Conservation (phyloP, 2,329 filamentous ascomycete genomes). For the Botryotinia narcissicola region DNA sequence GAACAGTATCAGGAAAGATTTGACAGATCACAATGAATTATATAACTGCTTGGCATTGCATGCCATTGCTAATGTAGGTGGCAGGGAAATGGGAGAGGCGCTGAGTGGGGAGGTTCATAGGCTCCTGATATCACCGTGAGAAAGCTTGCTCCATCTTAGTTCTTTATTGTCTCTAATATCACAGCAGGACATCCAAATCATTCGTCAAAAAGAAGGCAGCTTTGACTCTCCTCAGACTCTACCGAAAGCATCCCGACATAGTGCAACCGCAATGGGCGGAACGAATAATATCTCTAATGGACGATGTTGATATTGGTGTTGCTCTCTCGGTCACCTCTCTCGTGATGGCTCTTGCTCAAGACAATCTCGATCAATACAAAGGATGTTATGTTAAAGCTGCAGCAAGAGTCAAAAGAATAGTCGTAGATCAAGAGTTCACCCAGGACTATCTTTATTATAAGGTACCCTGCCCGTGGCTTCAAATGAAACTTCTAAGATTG, state of each 20-base stretch:
- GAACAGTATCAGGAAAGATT: constrained; percentile 96
- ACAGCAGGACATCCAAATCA: constrained; percentile 72
- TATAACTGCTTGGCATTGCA: constrained; percentile 97
- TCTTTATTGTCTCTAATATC: constrained; percentile 13
- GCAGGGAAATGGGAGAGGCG: constrained; percentile 95
- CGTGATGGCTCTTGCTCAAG: constrained; percentile 90
- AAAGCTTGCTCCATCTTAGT: constrained; percentile 29
- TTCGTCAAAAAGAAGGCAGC: constrained; percentile 99
- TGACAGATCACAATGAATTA: constrained; percentile 91
- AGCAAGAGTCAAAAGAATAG: constrained; percentile 80
- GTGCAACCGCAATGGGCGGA: constrained; percentile 97
- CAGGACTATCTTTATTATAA: constrained; percentile 98
- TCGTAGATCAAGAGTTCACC: constrained; percentile 86
- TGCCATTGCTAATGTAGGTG: constrained; percentile 95
- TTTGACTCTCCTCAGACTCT: constrained; percentile 85
- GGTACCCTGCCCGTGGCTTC: constrained; percentile 98
- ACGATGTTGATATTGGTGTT: constrained; percentile 90
- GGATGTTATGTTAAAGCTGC: constrained; percentile 94
- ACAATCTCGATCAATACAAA: constrained; percentile 90
- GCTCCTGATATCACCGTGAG: constrained; percentile 89
- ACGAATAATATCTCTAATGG: constrained; percentile 97
- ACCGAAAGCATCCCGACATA: constrained; percentile 90
- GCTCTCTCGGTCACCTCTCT: constrained; percentile 93
- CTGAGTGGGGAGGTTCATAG: constrained; percentile 89
- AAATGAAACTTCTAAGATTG: constrained; percentile 87